These are phyloP conservation scores for Phaeomoniella chlamydospora DNA, from an alignment of 2,329 filamentous ascomycete species.

Conservation along the genomic window DNA sequence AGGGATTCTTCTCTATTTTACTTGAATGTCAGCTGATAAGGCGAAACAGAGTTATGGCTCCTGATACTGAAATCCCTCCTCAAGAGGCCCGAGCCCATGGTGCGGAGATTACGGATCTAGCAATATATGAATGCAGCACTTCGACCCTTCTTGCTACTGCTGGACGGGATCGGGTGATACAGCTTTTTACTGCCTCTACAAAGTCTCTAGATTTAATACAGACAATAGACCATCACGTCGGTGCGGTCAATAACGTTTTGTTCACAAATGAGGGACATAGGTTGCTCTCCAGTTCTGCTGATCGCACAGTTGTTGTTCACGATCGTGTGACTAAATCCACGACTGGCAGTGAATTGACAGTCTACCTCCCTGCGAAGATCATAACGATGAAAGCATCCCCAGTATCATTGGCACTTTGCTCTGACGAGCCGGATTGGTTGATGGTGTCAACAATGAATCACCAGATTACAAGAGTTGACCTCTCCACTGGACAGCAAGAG, in stretches of 20 bases:
- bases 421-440: slow-evolving; percentile 42
- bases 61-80: slow-evolving; percentile 43
- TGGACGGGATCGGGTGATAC: slow-evolving; percentile 79
- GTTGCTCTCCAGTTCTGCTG: slow-evolving; percentile 74
- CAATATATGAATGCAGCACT: slow-evolving; percentile 49
- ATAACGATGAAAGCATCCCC: slow-evolving; percentile 79
- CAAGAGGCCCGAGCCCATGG: slow-evolving; percentile 75
- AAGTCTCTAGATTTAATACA: slow-evolving; percentile 65
- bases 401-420: slow-evolving; percentile 62
- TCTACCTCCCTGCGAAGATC: slow-evolving; percentile 53
- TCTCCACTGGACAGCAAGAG: slow-evolving; percentile 54
- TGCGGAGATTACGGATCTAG: slow-evolving; percentile 70
- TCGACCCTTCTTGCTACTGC: slow-evolving; percentile 63
- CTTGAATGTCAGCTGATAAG: neutral
- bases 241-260: slow-evolving; percentile 64
- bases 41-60: slow-evolving; percentile 43
- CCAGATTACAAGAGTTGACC: slow-evolving; percentile 42
- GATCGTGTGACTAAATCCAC: slow-evolving; percentile 59
- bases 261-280: slow-evolving; percentile 57
- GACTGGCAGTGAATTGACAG: slow-evolving; percentile 29
- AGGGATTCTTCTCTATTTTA: neutral
- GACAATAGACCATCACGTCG: slow-evolving; percentile 82
- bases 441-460: slow-evolving; percentile 49
- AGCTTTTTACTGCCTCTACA: slow-evolving; percentile 57
- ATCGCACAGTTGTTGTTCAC: slow-evolving; percentile 73